Conservation (phyloP, 176 grass and related monocot genomes). For the Juncus inflexus region DNA sequence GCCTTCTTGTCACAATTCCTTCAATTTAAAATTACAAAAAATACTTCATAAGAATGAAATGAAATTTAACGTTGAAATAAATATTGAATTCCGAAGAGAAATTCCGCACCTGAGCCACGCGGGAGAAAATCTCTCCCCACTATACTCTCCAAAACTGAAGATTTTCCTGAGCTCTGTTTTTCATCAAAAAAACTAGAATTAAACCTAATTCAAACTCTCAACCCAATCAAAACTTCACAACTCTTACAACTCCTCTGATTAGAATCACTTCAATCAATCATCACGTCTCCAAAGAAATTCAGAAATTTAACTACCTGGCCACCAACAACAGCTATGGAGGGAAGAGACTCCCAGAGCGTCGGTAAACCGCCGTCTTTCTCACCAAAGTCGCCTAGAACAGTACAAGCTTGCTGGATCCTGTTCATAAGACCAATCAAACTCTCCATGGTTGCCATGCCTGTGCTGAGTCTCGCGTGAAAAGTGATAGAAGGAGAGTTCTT, state of each 20-base stretch:
- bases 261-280: neutral
- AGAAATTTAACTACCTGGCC: conserved; percentile 43
- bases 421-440: conserved; percentile 70
- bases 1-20: conserved; percentile 73
- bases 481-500: neutral
- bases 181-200: neutral
- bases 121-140: conserved; percentile 72
- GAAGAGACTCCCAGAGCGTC: conserved; percentile 70
- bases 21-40: neutral
- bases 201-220: neutral
- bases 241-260: neutral
- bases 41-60: neutral
- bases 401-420: conserved; percentile 68
- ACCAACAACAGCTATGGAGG: conserved; percentile 69
- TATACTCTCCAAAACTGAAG: conserved; percentile 67
- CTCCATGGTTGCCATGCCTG: conserved; percentile 44
- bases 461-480: neutral
- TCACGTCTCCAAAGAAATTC: neutral
- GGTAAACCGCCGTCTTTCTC: conserved; percentile 29
- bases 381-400: conserved; percentile 58
- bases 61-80: neutral
- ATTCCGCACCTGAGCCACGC: conserved; percentile 50
- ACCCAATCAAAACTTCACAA: neutral
- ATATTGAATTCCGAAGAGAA: neutral
- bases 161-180: conserved; percentile 67